Evolutionary conservation across 1,284 basidiomycete genomes (phyloP), one percentile per base, ranked within the genome.

Genomic region (Schizophyllum commune): DNA sequence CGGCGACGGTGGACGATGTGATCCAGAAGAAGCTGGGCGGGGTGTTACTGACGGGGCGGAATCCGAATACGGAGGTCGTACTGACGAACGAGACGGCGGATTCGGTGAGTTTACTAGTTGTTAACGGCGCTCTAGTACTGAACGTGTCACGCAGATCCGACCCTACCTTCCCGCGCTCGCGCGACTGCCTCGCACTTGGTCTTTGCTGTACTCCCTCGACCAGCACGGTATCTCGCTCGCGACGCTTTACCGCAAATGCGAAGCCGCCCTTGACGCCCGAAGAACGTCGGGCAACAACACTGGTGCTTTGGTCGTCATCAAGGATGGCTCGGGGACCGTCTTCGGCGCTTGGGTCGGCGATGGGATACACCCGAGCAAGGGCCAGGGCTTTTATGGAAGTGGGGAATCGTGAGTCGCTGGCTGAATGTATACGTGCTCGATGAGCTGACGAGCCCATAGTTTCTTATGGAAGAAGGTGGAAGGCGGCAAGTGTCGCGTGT

Each of bases 191-290:
- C 79, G 81, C 5, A 76, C 80, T n/a, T 98, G 96, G 96, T 83
- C 83, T 0, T 79, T 98, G 2, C 75, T 98, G 1, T 98, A 98
- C 75, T 96, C 93, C 9, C 78, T 97, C 17, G 96, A 99, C 69
- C 95, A 98, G 71, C 92, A 98, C 65, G 96, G 96, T 0, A 94
- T 96, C 56, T 96, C 93, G 8, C 79, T 98, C 9, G 85, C 89
- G 52, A 98, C 96, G 0, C 81, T 98, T 0, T 96, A 96, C 70
- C 69, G 83, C 1, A 81, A 83, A 1, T 89, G 89, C 57, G 85
- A 83, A 21, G 72, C 73, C 1, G 71, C 68, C 74, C 4, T 63
- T 66, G 52, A 65, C 67, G 51, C 60, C 66, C 59, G 47, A 62
- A 67, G 7, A 65, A 67, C 11, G 61, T 57, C 0, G 56, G 65